Percentiles rank a stretch among this genome's conserved stretches.
These are phyloP conservation scores for Aspergillus coremiiformis DNA, from an alignment of 495 filamentous ascomycete species.

Conservation along the genomic window DNA sequence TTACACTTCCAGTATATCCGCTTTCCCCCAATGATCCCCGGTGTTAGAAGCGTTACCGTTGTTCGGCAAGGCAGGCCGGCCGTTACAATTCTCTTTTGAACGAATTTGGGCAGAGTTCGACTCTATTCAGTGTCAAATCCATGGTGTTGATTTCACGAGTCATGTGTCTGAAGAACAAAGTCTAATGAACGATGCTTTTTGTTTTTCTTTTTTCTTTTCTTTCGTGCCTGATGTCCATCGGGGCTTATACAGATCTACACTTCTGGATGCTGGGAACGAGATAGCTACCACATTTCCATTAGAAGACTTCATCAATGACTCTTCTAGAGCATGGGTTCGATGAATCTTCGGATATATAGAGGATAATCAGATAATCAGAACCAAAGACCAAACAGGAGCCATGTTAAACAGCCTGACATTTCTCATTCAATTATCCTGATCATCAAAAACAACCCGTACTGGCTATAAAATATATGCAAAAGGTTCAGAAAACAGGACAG, in stretches of 20 bases:
- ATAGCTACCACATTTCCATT: not conserved
- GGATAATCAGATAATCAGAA: not conserved
- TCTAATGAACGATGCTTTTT: slow-evolving; percentile 2
- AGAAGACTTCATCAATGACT: not conserved
- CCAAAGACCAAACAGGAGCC: not conserved
- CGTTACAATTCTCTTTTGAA: slow-evolving; percentile 18
- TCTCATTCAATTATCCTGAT: slow-evolving; percentile 11
- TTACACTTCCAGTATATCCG: not conserved
- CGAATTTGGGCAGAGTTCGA: not conserved
- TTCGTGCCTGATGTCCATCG: not conserved
- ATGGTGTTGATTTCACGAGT: not conserved
- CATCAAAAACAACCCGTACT: slow-evolving; percentile 5
- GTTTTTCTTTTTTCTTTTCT: not conserved
- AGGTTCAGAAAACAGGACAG: not conserved
- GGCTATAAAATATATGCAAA: slow-evolving; percentile 5
- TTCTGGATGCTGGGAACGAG: not conserved
- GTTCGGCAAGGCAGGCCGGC: slow-evolving; percentile 29
- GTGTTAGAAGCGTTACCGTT: slow-evolving; percentile 32
- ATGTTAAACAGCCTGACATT: slow-evolving; percentile 2
- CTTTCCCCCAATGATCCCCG: slow-evolving; percentile 5
- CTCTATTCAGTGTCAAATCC: not conserved
- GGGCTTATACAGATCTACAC: not conserved
- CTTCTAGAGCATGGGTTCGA: not conserved
- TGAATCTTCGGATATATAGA: not conserved
- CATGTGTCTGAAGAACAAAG: slow-evolving; percentile 1